A percentile compares a stretch with the other conserved stretches of the same genome.
These are phyloP conservation scores for Leccinum subgranulosum DNA, from an alignment of 768 basidiomycete genomes.

Conservation along the genomic window DNA sequence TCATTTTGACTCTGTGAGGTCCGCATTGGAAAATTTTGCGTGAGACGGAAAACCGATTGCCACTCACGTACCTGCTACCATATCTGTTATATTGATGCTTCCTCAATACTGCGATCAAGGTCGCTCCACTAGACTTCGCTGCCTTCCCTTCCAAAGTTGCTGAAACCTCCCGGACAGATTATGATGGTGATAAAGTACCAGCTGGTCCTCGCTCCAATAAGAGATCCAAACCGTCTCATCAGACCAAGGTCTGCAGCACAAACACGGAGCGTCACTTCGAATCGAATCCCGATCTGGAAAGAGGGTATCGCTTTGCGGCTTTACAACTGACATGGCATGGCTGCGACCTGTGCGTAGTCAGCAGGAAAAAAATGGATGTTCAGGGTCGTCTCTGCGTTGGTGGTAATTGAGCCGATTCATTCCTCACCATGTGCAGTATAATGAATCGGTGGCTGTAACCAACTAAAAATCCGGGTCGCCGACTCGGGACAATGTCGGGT, in stretches of 20 bases:
- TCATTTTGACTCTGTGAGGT: conserved; percentile 1
- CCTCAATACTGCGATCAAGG: conserved; percentile 6
- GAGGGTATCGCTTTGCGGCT: neutral
- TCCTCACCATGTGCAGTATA: neutral
- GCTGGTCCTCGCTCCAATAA: conserved; percentile 1
- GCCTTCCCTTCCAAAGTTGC: neutral
- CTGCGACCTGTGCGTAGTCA: neutral
- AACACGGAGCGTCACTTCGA: neutral
- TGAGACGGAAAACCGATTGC: conserved; percentile 8
- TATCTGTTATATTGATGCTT: conserved; percentile 8
- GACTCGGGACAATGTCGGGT: neutral
- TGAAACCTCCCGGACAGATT: neutral
- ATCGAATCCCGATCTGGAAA: neutral
- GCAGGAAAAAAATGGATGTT: neutral
- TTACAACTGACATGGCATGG: neutral
- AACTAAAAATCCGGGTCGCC: neutral
- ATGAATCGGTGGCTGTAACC: neutral
- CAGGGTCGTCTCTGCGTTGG: neutral
- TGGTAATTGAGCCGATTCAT: neutral
- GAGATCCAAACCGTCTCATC: neutral
- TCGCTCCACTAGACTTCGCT: neutral
- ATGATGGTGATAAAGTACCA: neutral
- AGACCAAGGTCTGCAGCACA: neutral
- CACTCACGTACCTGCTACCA: conserved; percentile 4
- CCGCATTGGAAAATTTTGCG: neutral